These are phyloP conservation scores for Nicotiana noctiflora DNA, from an alignment of 257 asterid genomes.

Conservation along the genomic window DNA sequence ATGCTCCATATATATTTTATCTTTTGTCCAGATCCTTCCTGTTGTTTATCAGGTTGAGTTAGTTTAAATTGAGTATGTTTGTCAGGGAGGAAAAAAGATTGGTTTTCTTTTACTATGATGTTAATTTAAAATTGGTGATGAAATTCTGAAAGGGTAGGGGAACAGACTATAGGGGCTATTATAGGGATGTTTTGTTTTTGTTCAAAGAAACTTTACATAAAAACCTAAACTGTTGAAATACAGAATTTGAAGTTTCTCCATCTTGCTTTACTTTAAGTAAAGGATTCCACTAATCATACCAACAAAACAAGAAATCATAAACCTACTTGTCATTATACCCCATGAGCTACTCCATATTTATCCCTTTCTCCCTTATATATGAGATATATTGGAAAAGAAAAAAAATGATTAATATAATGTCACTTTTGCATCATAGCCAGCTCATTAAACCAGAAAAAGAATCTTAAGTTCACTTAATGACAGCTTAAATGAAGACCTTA, in stretches of 20 bases:
- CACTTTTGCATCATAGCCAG: no score
- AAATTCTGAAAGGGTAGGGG: neutral
- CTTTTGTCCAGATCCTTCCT: neutral
- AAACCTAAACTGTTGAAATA: constrained; percentile 3
- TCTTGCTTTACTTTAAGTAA: neutral
- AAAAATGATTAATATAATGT: no score
- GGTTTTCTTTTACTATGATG: neutral
- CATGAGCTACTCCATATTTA: neutral
- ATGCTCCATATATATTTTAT: neutral
- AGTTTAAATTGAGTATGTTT: neutral
- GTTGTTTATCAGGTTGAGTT: neutral
- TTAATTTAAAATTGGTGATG: neutral
- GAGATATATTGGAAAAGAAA: neutral
- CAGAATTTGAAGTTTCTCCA: neutral
- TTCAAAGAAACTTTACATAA: constrained; percentile 8
- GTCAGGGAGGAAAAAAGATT: neutral
- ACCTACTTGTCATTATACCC: neutral
- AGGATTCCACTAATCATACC: neutral
- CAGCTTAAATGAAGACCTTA: no score
- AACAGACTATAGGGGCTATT: neutral
- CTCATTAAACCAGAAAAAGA: no score
- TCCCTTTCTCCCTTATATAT: neutral
- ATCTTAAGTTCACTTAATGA: no score
- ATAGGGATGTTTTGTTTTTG: constrained; percentile 10
- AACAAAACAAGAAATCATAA: neutral